phyloP scores from a whole-genome alignment of 108 stramenopile genomes.

The Parietichytrium sp. region DNA sequence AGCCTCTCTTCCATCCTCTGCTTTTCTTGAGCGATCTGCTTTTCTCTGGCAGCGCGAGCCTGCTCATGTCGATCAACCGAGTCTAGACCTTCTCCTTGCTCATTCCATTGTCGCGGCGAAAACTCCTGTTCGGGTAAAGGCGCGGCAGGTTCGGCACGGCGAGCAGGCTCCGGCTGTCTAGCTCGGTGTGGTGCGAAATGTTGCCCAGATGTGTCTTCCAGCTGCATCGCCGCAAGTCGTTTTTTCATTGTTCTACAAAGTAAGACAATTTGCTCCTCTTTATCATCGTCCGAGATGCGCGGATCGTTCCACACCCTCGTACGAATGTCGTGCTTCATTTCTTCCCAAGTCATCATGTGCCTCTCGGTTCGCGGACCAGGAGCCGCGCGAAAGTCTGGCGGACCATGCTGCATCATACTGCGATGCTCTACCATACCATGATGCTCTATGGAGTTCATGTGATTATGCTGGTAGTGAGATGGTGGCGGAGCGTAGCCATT shows the following conservation, averaged over 20 bases:
- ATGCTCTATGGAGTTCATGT: no score
- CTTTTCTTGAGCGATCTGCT: neutral
- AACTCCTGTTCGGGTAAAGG: neutral
- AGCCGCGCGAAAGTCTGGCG: neutral
- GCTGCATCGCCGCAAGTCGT: neutral
- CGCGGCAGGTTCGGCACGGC: neutral
- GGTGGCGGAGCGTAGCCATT: neutral
- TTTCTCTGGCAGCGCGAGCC: neutral
- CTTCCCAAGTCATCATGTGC: neutral
- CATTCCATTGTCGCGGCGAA: no score
- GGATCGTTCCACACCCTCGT: slow-evolving; percentile 3
- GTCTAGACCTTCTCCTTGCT: neutral
- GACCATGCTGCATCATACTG: neutral
- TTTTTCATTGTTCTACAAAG: neutral
- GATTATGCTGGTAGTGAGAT: no score
- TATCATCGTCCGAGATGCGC: neutral
- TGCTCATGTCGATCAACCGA: neutral
- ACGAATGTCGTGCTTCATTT: neutral
- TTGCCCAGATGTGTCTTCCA: neutral
- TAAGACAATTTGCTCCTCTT: slow-evolving; percentile 36
- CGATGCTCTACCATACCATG: neutral
- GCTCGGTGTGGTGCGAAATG: neutral
- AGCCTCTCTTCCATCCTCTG: neutral
- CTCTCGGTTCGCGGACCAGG: neutral
- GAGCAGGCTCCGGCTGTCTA: neutral